These are phyloP conservation scores for Ophiostoma novo-ulmi DNA, from an alignment of 2,329 filamentous ascomycete species.

Conservation along the genomic window DNA sequence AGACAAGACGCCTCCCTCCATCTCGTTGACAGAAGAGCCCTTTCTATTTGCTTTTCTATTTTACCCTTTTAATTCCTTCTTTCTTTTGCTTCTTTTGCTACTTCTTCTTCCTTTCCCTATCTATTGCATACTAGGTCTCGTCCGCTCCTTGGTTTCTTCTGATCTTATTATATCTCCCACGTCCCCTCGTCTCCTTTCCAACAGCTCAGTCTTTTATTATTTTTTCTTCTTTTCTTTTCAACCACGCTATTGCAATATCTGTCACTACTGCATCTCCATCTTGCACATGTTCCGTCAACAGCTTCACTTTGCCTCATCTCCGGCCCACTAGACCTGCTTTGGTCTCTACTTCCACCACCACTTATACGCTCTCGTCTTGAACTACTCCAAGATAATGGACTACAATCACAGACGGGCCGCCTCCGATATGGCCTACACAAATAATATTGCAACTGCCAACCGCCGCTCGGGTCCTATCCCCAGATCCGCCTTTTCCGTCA, in stretches of 20 bases:
- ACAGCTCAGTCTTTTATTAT: not conserved
- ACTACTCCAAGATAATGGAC: slow-evolving; percentile 15
- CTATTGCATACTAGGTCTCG: not conserved
- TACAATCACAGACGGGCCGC: slow-evolving; percentile 20
- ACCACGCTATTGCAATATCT: not conserved
- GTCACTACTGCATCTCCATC: slow-evolving; percentile 1
- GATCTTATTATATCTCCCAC: not conserved
- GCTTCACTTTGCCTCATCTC: not conserved
- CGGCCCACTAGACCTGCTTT: slow-evolving; percentile 6
- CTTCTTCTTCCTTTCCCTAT: slow-evolving; percentile 10
- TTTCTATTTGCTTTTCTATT: not conserved
- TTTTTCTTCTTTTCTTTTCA: not conserved
- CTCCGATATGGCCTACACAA: slow-evolving; percentile 20
- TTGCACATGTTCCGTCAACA: slow-evolving; percentile 1
- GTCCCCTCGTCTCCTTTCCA: not conserved
- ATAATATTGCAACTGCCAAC: not conserved
- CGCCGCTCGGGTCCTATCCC: not conserved
- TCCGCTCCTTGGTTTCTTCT: not conserved
- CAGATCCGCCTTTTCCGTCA: not conserved
- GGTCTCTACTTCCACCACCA: slow-evolving; percentile 7
- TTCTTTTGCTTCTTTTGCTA: not conserved
- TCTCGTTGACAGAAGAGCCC: not conserved
- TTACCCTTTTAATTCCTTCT: slow-evolving; percentile 4
- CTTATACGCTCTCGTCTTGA: not conserved
- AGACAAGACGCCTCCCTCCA: slow-evolving; percentile 17